Evolutionary conservation across 2,329 filamentous ascomycete genomes (phyloP).

Genomic region (Dactylellina haptotyla): DNA sequence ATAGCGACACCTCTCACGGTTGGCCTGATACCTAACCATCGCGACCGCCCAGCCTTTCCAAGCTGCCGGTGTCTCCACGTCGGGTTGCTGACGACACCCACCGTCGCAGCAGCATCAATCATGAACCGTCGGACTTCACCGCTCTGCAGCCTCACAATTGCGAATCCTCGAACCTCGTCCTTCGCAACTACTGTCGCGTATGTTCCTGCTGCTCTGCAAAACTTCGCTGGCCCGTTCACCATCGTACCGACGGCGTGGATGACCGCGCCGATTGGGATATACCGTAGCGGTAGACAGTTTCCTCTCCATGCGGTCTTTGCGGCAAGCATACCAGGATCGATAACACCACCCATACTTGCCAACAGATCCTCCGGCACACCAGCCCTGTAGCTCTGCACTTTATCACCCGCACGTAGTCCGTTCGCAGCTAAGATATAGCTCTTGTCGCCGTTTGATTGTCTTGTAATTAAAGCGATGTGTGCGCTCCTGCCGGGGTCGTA

Average conservation of each 20-base stretch:
- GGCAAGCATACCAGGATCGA: constrained; percentile 95
- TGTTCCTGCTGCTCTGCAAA: constrained; percentile 94
- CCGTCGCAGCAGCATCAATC: constrained; percentile 91
- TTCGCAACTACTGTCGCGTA: constrained; percentile 89
- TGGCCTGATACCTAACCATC: constrained; percentile 93
- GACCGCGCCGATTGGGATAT: constrained; percentile 93
- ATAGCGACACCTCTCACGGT: constrained; percentile 97
- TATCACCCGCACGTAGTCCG: constrained; percentile 88
- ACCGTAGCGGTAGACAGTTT: constrained; percentile 93
- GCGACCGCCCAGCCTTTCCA: constrained; percentile 91
- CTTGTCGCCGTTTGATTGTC: constrained; percentile 76
- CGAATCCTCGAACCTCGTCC: constrained; percentile 78
- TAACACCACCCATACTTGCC: constrained; percentile 87
- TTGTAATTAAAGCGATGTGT: constrained; percentile 87
- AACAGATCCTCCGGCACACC: constrained; percentile 89
- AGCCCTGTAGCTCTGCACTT: constrained; percentile 87
- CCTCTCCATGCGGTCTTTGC: constrained; percentile 93
- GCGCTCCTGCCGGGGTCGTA: constrained; percentile 93
- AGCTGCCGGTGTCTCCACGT: constrained; percentile 90
- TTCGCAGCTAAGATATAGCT: constrained; percentile 96
- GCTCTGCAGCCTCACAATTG: constrained; percentile 87
- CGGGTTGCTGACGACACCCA: constrained; percentile 92
- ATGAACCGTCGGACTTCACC: constrained; percentile 90
- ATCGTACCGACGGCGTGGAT: constrained; percentile 88
- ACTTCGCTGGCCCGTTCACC: constrained; percentile 78